Base-by-base conservation (phyloP, 2,329 filamentous ascomycete species). In the Onygenales sp. region DNA sequence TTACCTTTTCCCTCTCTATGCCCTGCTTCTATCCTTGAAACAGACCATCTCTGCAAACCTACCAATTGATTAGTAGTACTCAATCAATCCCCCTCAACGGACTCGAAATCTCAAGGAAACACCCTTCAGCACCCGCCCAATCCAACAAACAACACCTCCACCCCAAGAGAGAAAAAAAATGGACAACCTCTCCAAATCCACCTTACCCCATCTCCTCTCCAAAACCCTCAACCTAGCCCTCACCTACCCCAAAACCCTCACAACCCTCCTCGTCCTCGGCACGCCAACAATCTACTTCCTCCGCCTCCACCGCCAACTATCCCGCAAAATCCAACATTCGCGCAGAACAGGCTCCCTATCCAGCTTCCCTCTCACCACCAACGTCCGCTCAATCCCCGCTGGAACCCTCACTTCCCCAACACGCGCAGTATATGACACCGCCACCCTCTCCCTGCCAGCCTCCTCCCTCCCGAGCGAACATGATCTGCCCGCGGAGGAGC, bases 351-450 rank as follows among this genome's bases (percentile, higher is more conserved):
- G 63, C 17, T 58, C 54, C 2, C 59, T 64, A 10, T 32, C 51
- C 57, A 10, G 17, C 42, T 3, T 50, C 57, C 11, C 47, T 54
- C 9, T 55, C 59, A 2, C 35, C 50, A 7, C 57, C 50, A 11
- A 47, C 13, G 59, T 68, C 45, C 43, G 57, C 13, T 62, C 66
- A 2, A 55, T 68, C 8, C 64, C 66, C 0, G 27, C 58, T 0
- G 17, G 54, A 0, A 53, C 60, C 11, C 61, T 60, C 13, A 58
- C 58, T 5, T 46, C 60, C 3, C 35, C 58, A 10, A 63, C 59
- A 47, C 59, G 57, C 35, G 50, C 57, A 0, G 31, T 66, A 11
- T 59, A 64, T 51, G 64, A 66, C 50, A 55, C 53, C 5, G 57
- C 61, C 27, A 62, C 59, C 1, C 58, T 60, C 13, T 55, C 61